Percentiles rank a stretch among this genome's conserved stretches.
phyloP scores from a whole-genome alignment of 169 alveolate genomes.

The Eimeria sp. region DNA sequence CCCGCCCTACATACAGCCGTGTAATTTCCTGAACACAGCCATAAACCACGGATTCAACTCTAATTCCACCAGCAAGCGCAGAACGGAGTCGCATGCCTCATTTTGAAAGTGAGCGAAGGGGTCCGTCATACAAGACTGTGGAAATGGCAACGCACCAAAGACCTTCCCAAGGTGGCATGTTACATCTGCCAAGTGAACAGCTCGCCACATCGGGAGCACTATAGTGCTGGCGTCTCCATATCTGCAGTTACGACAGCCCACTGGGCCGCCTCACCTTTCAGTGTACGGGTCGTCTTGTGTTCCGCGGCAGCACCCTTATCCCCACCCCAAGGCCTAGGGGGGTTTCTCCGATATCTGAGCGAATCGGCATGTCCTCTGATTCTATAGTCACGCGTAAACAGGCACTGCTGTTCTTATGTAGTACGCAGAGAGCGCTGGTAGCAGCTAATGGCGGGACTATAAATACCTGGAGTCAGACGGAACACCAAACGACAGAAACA shows the following conservation, averaged over 20 bases:
- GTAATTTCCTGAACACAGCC: slow-evolving; percentile 36
- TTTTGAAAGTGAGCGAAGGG: slow-evolving; percentile 10
- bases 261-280: slow-evolving; percentile 30
- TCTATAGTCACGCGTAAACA: too few relatives aligned
- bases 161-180: not conserved
- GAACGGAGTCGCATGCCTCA: not conserved
- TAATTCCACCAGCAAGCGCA: slow-evolving; percentile 30
- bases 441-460: too few relatives aligned
- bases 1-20: too few relatives aligned
- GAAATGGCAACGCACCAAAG: not conserved
- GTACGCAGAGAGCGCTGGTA: too few relatives aligned
- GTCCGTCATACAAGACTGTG: slow-evolving; percentile 36
- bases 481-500: too few relatives aligned
- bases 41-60: slow-evolving; percentile 33
- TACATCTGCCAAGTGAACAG: slow-evolving; percentile 23
- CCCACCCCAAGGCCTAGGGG: slow-evolving; percentile 10
- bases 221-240: slow-evolving; percentile 21
- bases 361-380: not conserved
- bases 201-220: slow-evolving; percentile 31
- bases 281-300: slow-evolving; percentile 19
- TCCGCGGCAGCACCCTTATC: slow-evolving; percentile 2
- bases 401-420: too few relatives aligned
- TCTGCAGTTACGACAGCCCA: not conserved
- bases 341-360: not conserved
- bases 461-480: too few relatives aligned